Percentiles rank a stretch among this genome's conserved stretches.
Evolutionary conservation across 2,329 filamentous ascomycete species (phyloP).

Genomic region (Magnaporthiopsis poae): DNA sequence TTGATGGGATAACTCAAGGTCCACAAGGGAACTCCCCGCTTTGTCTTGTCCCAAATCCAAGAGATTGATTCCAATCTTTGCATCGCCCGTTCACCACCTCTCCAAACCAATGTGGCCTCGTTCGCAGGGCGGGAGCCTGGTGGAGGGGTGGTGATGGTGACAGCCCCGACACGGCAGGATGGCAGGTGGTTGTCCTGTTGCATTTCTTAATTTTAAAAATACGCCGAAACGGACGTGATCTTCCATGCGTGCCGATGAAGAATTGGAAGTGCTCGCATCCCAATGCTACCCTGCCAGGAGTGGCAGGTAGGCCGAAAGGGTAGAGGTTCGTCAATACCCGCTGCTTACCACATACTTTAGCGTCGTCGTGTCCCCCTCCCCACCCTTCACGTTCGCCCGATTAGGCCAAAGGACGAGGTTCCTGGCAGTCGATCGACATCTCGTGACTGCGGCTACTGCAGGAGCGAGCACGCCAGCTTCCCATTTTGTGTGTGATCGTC

Average conservation of each 20-base stretch:
- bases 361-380: no score
- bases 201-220: conserved; percentile 1
- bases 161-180: background rate
- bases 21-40: background rate
- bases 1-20: background rate
- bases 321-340: background rate
- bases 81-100: background rate
- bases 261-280: conserved; percentile 10
- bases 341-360: background rate
- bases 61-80: background rate
- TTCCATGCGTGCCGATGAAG: background rate
- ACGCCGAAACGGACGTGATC: background rate
- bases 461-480: background rate
- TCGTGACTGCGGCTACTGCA: background rate
- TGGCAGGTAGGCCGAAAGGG: no score
- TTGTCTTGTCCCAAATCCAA: no score
- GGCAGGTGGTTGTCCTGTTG: background rate
- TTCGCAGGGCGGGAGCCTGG: background rate
- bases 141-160: background rate
- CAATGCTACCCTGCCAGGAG: conserved; percentile 7
- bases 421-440: background rate
- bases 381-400: background rate
- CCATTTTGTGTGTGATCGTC: background rate
- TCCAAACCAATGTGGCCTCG: background rate
- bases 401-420: background rate